Evolutionary conservation across 345 rosid species (phyloP).

Genomic region (Rhodamnia argentea): DNA sequence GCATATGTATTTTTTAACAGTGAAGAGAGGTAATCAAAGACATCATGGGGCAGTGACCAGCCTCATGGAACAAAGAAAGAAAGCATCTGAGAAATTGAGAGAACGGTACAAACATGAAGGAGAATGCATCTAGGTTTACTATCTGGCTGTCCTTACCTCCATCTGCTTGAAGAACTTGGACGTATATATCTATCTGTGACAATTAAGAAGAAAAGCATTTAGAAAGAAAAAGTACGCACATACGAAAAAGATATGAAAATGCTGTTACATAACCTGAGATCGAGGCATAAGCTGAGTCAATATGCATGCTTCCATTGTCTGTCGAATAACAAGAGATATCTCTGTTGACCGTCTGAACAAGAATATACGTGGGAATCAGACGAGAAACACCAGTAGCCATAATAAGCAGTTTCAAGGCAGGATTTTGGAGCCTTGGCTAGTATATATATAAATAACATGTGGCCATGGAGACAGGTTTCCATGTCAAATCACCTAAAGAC

Average conservation of each 20-base stretch:
- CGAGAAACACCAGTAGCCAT: neutral
- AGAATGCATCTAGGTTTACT: neutral
- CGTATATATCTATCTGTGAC: constrained; percentile 82
- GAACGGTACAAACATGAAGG: neutral
- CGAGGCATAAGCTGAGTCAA: constrained; percentile 75
- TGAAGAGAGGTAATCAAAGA: neutral
- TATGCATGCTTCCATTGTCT: constrained; percentile 93
- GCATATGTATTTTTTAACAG: neutral
- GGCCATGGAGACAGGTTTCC: neutral
- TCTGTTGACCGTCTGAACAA: constrained; percentile 84
- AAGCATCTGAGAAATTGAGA: neutral
- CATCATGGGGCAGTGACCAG: neutral
- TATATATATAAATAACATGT: neutral
- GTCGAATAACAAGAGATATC: constrained; percentile 84
- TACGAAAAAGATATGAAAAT: neutral
- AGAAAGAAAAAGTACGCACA: neutral
- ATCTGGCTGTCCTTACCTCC: constrained; percentile 49
- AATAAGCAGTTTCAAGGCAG: neutral
- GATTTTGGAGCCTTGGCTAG: neutral
- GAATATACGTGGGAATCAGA: neutral
- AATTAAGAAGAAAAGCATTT: neutral
- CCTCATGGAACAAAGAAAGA: neutral
- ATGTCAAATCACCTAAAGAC: too few relatives aligned
- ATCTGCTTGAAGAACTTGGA: constrained; percentile 97
- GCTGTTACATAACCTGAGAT: constrained; percentile 58